Evolutionary conservation across 495 filamentous ascomycete genomes (phyloP).

Genomic region (Daldinia caldariorum): DNA sequence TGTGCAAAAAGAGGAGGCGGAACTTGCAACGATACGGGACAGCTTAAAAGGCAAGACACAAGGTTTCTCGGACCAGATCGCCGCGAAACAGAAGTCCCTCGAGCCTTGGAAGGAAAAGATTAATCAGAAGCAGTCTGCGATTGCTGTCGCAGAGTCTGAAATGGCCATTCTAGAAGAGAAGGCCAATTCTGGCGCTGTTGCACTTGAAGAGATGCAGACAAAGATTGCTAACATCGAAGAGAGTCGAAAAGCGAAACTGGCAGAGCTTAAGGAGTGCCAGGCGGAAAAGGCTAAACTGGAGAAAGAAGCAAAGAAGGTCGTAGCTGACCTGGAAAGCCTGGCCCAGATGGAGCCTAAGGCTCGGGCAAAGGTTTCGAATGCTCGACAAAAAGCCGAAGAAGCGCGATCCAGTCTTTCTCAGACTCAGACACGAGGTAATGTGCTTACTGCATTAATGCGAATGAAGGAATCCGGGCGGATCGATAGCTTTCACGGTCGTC

Average conservation of each 20-base stretch:
- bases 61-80: constrained; percentile 89
- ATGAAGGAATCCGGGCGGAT: constrained; percentile 96
- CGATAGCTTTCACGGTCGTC: constrained; percentile 93
- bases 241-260: constrained; percentile 71
- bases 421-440: constrained; percentile 91
- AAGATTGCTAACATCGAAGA: constrained; percentile 81
- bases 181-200: constrained; percentile 82
- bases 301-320: constrained; percentile 75
- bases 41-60: constrained; percentile 94
- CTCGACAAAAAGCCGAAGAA: constrained; percentile 94
- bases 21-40: constrained; percentile 81
- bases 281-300: constrained; percentile 75
- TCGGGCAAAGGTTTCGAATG: constrained; percentile 81
- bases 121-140: constrained; percentile 91
- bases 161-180: constrained; percentile 89
- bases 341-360: constrained; percentile 80
- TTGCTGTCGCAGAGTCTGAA: constrained; percentile 94
- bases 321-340: constrained; percentile 76
- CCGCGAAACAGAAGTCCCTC: constrained; percentile 88
- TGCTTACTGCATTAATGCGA: constrained; percentile 89
- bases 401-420: constrained; percentile 87
- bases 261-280: constrained; percentile 79
- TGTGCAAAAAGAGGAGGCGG: constrained; percentile 80
- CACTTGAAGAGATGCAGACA: constrained; percentile 82
- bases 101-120: constrained; percentile 98